Evolutionary conservation across 2,329 filamentous ascomycete species (phyloP), one percentile per base, ranked within the genome.

Genomic region (Tolypocladium tropicale): DNA sequence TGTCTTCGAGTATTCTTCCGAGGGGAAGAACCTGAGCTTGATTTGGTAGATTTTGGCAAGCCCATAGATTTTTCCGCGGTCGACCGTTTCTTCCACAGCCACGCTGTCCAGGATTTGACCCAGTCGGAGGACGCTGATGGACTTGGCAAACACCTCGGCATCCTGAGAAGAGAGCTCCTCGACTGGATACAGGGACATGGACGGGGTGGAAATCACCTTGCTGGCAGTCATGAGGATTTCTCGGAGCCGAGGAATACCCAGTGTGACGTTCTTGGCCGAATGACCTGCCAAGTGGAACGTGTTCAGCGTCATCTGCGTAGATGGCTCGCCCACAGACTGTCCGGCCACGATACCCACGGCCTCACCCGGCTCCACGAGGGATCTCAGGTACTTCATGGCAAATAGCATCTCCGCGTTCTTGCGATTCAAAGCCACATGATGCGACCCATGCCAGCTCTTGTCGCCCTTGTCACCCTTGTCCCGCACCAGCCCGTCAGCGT

Each of bases 271-370:
- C 79, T 96, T 97, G 33, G 94, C 88, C 23, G 94, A 92, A 78
- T 97, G 93, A 67, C 94, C 94, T 72, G 94, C 94, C 82, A 99
- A 89, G 81, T 99, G 94, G 83, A 99, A 99, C 32, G 95, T 99
- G 75, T 99, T 99, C 55, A 99, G 77, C 9, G 95, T 99, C 95
- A 99, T 99, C 72, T 99, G 94, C 12, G 94, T 99, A 2, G 92
- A 96, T 10, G 95, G 94, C 69, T 99, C 95, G 68, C 94, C 94
- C 46, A 99, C 86, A 34, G 93, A 97, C 73, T 99, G 94, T 11
- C 92, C 92, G 53, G 95, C 95, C 57, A 99, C 90, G 60, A 99
- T 95, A 62, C 94, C 94, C 30, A 99, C 92, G 30, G 94, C 93
- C 75, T 99, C 95, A 50, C 94, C 94, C 32, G 94, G 90, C 65